A percentile compares a stretch with the other conserved stretches of the same genome.
Conservation (phyloP, 192 early-diverging fungal species). For the Coemansia erecta region DNA sequence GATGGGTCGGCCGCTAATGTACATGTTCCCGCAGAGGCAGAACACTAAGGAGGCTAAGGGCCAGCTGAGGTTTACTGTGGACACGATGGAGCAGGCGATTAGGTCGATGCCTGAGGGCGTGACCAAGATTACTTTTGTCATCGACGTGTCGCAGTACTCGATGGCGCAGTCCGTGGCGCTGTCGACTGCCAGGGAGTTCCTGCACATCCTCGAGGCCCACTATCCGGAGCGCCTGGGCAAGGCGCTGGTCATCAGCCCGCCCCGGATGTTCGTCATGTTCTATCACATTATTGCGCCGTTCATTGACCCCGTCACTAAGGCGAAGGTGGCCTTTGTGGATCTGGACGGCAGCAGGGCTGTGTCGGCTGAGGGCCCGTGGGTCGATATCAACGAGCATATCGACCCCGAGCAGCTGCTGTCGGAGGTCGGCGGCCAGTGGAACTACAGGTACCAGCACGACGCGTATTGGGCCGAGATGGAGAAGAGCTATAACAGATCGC, state of each 20-base stretch:
- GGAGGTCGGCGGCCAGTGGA: slow-evolving; percentile 67
- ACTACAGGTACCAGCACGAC: slow-evolving; percentile 65
- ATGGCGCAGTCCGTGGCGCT: slow-evolving; percentile 65
- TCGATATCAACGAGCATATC: slow-evolving; percentile 27
- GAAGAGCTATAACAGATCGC: slow-evolving; percentile 16
- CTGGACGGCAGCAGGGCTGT: slow-evolving; percentile 48
- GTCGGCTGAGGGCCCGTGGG: slow-evolving; percentile 27
- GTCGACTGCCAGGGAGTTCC: slow-evolving; percentile 70
- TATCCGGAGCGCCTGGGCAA: slow-evolving; percentile 81
- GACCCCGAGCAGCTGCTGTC: slow-evolving; percentile 51
- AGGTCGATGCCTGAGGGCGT: slow-evolving; percentile 64
- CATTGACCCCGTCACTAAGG: slow-evolving; percentile 84
- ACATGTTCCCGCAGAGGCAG: slow-evolving; percentile 71
- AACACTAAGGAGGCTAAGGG: slow-evolving; percentile 67
- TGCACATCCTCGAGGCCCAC: slow-evolving; percentile 76
- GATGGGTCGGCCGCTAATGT: slow-evolving; percentile 66
- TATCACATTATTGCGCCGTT: slow-evolving; percentile 84
- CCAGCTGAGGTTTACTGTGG: slow-evolving; percentile 78
- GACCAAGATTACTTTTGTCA: slow-evolving; percentile 69
- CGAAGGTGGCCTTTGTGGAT: slow-evolving; percentile 81
- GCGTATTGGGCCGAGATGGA: slow-evolving; percentile 63
- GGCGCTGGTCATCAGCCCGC: slow-evolving; percentile 71
- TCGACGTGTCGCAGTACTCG: slow-evolving; percentile 74
- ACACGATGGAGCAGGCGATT: slow-evolving; percentile 75
- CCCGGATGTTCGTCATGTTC: slow-evolving; percentile 79